Conservation (phyloP, 108 stramenopile species). For the Cyclotella sp. region DNA sequence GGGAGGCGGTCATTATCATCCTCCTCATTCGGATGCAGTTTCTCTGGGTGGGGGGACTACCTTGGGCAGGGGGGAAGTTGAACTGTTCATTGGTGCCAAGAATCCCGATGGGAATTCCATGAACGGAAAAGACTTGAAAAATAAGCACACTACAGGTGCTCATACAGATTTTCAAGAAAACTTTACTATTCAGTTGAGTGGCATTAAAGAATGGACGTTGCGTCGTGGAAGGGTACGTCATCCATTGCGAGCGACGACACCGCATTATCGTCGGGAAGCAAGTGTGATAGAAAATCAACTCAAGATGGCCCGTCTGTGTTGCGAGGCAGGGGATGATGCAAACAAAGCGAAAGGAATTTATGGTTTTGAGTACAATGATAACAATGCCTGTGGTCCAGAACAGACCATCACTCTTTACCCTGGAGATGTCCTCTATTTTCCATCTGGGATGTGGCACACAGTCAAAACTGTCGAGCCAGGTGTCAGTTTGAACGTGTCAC, state of each 20-base stretch:
- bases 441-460: constrained; percentile 92
- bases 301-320: constrained; percentile 69
- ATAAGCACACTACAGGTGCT: constrained; percentile 73
- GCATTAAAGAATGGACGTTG: constrained; percentile 85
- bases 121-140: constrained; percentile 1
- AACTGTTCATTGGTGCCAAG: constrained; percentile 77
- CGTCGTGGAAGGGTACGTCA: constrained; percentile 67
- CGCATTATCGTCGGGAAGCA: constrained; percentile 76
- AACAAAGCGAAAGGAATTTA: constrained; percentile 1
- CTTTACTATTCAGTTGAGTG: constrained; percentile 90
- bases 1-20: constrained; percentile 83
- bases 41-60: constrained; percentile 33
- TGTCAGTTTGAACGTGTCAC: constrained; percentile 84
- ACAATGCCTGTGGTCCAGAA: constrained; percentile 65
- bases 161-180: constrained; percentile 97
- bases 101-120: neutral
- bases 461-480: constrained; percentile 86
- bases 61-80: constrained; percentile 90
- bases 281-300: constrained; percentile 88
- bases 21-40: constrained; percentile 38
- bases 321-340: neutral
- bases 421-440: constrained; percentile 93
- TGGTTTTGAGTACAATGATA: constrained; percentile 61
- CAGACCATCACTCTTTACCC: constrained; percentile 62
- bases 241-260: constrained; percentile 86